A percentile compares a stretch with the other conserved stretches of the same genome.
phyloP scores from a whole-genome alignment of 176 grass and related monocot genomes.

The Tuctoria greenei region DNA sequence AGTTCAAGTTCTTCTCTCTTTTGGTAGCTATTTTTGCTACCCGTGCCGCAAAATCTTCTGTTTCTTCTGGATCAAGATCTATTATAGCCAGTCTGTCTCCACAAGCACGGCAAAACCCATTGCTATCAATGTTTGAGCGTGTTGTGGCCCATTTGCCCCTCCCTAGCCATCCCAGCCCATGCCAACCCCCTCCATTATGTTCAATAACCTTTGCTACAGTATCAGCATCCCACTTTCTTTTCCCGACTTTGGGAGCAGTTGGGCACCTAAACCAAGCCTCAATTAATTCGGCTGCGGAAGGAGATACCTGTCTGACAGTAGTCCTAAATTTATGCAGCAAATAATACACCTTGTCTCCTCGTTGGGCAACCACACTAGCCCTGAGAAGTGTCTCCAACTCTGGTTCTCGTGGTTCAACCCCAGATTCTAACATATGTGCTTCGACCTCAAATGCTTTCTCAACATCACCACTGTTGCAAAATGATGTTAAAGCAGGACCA shows the following conservation, averaged over 20 bases:
- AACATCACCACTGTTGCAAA: slow-evolving; percentile 58
- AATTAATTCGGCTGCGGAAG: slow-evolving; percentile 41
- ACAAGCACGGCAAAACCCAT: slow-evolving; percentile 63
- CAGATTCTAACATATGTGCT: slow-evolving; percentile 56
- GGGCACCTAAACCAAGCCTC: slow-evolving; percentile 63
- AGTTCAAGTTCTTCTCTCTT: slow-evolving; percentile 55
- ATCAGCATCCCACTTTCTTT: slow-evolving; percentile 68
- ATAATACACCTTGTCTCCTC: slow-evolving; percentile 60
- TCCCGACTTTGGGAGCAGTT: slow-evolving; percentile 60
- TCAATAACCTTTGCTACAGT: slow-evolving; percentile 43
- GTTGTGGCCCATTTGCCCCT: slow-evolving; percentile 55
- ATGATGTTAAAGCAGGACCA: slow-evolving; percentile 53
- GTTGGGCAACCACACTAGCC: slow-evolving; percentile 37
- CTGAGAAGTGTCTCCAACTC: slow-evolving; percentile 59
- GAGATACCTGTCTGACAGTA: slow-evolving; percentile 60
- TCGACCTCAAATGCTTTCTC: slow-evolving; percentile 70
- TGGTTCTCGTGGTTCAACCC: slow-evolving; percentile 54
- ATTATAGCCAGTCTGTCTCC: slow-evolving; percentile 58
- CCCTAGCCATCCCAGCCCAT: slow-evolving; percentile 67
- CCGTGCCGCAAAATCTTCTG: slow-evolving; percentile 53
- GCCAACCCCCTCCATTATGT: slow-evolving; percentile 75
- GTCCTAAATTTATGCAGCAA: slow-evolving; percentile 70
- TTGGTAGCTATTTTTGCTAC: slow-evolving; percentile 54
- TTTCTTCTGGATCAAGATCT: slow-evolving; percentile 66
- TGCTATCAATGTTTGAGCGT: slow-evolving; percentile 34